phyloP scores from a whole-genome alignment of 805 yeast genomes.

The Kodamaea hsintzibuensis region DNA sequence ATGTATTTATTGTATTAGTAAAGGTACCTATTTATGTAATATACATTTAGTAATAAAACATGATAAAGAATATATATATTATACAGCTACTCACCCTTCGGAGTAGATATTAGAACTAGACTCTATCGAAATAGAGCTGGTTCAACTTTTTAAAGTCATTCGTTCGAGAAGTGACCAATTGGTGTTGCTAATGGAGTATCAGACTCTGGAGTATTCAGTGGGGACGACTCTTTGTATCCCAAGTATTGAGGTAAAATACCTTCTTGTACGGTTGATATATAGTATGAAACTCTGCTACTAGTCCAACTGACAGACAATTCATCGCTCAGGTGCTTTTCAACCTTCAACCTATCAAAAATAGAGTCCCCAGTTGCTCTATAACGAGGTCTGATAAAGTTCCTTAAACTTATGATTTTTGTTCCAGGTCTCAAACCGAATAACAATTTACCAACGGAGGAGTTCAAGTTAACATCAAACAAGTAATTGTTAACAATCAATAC shows the following conservation, averaged over 20 bases:
- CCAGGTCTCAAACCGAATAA: slow-evolving; percentile 69
- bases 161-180: background rate
- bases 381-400: slow-evolving; percentile 76
- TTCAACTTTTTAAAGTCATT: background rate
- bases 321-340: slow-evolving; percentile 60
- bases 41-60: slow-evolving; percentile 8
- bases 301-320: slow-evolving; percentile 89
- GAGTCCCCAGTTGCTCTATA: slow-evolving; percentile 60
- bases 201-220: background rate
- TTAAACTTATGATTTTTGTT: slow-evolving; percentile 74
- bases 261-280: slow-evolving; percentile 65
- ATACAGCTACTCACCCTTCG: background rate
- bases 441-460: slow-evolving; percentile 63
- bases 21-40: slow-evolving; percentile 7
- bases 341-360: slow-evolving; percentile 63
- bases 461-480: slow-evolving; percentile 74
- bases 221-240: background rate
- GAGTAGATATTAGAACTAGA: background rate
- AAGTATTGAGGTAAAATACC: slow-evolving; percentile 37
- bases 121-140: background rate
- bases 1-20: background rate
- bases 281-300: slow-evolving; percentile 76
- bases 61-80: background rate
- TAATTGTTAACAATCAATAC: slow-evolving; percentile 82
- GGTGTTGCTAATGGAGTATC: background rate